Evolutionary conservation across 306 rosid species (phyloP).

Genomic region (Boehmeria nivea): DNA sequence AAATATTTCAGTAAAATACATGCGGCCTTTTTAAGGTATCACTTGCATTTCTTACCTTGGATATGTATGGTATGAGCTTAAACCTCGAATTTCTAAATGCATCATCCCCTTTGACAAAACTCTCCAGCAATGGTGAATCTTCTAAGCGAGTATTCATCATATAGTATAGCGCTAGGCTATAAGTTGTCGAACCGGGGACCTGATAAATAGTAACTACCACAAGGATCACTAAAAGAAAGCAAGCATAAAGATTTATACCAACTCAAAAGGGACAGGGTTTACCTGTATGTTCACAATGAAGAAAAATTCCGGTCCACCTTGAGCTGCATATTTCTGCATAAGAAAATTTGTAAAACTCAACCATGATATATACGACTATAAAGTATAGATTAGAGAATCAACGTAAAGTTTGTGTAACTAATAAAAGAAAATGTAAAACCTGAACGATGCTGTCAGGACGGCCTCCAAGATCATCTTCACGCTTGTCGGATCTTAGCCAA

Average conservation of each 20-base stretch:
- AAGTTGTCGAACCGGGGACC: slow-evolving; percentile 72
- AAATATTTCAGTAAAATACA: too few relatives aligned
- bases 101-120: slow-evolving; percentile 79
- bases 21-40: too few relatives aligned
- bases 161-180: slow-evolving; percentile 63
- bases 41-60: slow-evolving; percentile 46
- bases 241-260: not conserved
- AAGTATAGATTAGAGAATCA: not conserved
- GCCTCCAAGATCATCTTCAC: slow-evolving; percentile 69
- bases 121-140: slow-evolving; percentile 58
- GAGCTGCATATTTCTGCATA: slow-evolving; percentile 58
- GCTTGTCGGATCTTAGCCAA: slow-evolving; percentile 59
- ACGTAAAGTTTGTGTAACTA: not conserved
- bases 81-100: slow-evolving; percentile 81
- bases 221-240: not conserved
- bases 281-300: slow-evolving; percentile 79
- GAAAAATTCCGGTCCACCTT: slow-evolving; percentile 72
- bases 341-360: not conserved
- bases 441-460: slow-evolving; percentile 69
- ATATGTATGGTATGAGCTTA: slow-evolving; percentile 82
- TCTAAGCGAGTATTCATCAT: slow-evolving; percentile 70
- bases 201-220: slow-evolving; percentile 20
- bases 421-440: slow-evolving; percentile 31
- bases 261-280: slow-evolving; percentile 6
- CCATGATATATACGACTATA: not conserved